A percentile compares a stretch with the other conserved stretches of the same genome.
Conservation (phyloP, 441 rosid species). For the Gossypium davidsonii region DNA sequence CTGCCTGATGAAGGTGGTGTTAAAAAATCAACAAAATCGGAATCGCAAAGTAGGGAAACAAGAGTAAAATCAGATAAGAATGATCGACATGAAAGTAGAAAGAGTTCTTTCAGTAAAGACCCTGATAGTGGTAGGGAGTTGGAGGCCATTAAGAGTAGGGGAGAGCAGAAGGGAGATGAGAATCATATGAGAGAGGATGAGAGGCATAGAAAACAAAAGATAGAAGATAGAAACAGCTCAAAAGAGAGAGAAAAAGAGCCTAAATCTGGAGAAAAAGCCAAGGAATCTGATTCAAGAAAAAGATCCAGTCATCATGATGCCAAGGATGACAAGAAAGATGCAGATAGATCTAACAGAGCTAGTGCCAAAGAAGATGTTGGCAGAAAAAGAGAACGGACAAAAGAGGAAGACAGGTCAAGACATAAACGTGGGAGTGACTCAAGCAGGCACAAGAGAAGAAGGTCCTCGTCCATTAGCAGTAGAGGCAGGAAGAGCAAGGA, state of each 20-base stretch:
- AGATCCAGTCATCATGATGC: conserved; percentile 34
- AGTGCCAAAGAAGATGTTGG: conserved; percentile 48
- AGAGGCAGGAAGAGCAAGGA: conserved; percentile 51
- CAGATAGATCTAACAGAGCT: conserved; percentile 41
- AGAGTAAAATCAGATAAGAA: conserved; percentile 31
- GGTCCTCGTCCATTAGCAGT: conserved; percentile 55
- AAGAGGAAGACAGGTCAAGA: conserved; percentile 55
- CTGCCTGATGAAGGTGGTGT: conserved; percentile 24
- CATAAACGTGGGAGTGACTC: conserved; percentile 45
- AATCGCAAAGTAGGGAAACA: conserved; percentile 35
- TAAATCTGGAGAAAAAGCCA: conserved; percentile 42
- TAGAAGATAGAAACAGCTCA: conserved; percentile 41
- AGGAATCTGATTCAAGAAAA: conserved; percentile 48
- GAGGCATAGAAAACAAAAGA: conserved; percentile 47
- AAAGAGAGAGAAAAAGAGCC: conserved; percentile 42
- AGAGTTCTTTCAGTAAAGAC: conserved; percentile 31
- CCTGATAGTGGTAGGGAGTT: conserved; percentile 24
- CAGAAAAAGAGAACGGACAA: conserved; percentile 49
- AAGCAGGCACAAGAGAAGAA: conserved; percentile 60
- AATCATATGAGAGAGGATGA: conserved; percentile 41
- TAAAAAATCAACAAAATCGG: conserved; percentile 26
- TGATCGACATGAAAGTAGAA: conserved; percentile 40
- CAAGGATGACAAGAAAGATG: conserved; percentile 50
- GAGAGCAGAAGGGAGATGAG: conserved; percentile 37
- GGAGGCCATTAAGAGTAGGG: conserved; percentile 28